Conservation (phyloP, 768 basidiomycete genomes). For the Phaeotremella skinneri region DNA sequence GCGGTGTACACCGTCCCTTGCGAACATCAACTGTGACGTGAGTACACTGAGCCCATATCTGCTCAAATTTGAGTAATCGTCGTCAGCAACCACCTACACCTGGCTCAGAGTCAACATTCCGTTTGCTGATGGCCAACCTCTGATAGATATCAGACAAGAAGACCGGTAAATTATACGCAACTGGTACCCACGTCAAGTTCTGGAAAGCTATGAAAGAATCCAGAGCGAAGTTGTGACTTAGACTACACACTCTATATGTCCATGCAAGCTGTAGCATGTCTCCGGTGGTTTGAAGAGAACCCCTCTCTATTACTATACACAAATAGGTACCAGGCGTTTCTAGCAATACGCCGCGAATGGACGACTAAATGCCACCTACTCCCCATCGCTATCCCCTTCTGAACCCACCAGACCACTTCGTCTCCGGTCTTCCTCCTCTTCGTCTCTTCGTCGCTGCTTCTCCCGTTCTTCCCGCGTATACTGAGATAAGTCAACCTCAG, state of each 20-base stretch:
- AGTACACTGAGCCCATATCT: background rate
- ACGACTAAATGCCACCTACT: constrained; percentile 18
- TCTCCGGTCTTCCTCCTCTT: constrained; percentile 64
- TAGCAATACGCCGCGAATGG: background rate
- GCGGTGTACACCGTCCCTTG: constrained; percentile 14
- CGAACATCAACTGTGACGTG: constrained; percentile 29
- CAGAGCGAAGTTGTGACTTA: constrained; percentile 6
- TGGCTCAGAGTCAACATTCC: background rate
- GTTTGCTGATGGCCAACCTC: background rate
- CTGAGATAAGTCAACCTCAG: constrained; percentile 81
- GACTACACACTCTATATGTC: background rate
- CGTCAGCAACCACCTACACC: background rate
- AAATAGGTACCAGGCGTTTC: too few relatives aligned
- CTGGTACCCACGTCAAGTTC: constrained; percentile 27
- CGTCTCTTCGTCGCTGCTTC: constrained; percentile 55
- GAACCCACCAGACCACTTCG: constrained; percentile 31
- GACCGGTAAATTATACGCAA: constrained; percentile 17
- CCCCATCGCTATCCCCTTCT: constrained; percentile 33
- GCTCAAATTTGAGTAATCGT: background rate
- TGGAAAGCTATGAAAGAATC: constrained; percentile 18
- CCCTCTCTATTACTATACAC: background rate
- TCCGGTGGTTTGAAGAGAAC: too few relatives aligned
- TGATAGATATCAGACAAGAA: constrained; percentile 23
- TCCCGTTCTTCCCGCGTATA: constrained; percentile 69
- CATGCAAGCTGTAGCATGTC: background rate